Evolutionary conservation across 192 early-diverging fungal genomes (phyloP), one percentile per base, ranked within the genome.

Genomic region (Thamnidium elegans): DNA sequence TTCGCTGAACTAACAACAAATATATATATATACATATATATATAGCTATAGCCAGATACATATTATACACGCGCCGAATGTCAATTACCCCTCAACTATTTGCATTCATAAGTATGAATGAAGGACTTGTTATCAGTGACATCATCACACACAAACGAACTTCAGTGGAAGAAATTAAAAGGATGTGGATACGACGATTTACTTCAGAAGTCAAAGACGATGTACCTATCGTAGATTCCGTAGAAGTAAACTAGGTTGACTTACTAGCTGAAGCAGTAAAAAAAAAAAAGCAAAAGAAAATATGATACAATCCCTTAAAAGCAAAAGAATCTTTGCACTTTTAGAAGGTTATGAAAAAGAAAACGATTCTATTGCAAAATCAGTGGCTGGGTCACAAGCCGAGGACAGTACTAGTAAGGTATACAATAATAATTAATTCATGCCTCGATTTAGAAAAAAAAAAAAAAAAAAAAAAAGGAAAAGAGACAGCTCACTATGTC

Each of bases 171-270:
- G 58, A 9, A 45, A 45, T 45, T 45, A 48, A 47, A 47, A 47
- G 58, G 23, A 46, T 60, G 11, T 60, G 58, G 58, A 60, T 45
- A 26, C 39, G 44, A 45, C 44, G 58, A 59, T 59, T 59, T 42
- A 45, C 42, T 39, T 59, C 42, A 21, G 56, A 45, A 59, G 42
- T 39, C 20, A 59, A 45, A 45, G 56, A 59, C 19, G 42, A 59
- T 59, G 20, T 26, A 59, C 3, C 42, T 59, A 39, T 39, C 32
- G 42, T 59, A 21, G 56, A 59, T 59, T 59, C 56, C 36, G 36
- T 23, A 59, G 36, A 59, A 59, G 56, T 59, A 59, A 45, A 59
- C n/a, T 59, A 42, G 56, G 7, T 45, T 23, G 56, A 59, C 30
- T 39, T 59, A 45, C 34, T 59, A 39, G 50, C 50, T 52, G 50